A percentile compares a stretch with the other conserved stretches of the same genome.
These are phyloP conservation scores for Capsella rubella DNA, from an alignment of 441 rosid genomes.

Conservation along the genomic window DNA sequence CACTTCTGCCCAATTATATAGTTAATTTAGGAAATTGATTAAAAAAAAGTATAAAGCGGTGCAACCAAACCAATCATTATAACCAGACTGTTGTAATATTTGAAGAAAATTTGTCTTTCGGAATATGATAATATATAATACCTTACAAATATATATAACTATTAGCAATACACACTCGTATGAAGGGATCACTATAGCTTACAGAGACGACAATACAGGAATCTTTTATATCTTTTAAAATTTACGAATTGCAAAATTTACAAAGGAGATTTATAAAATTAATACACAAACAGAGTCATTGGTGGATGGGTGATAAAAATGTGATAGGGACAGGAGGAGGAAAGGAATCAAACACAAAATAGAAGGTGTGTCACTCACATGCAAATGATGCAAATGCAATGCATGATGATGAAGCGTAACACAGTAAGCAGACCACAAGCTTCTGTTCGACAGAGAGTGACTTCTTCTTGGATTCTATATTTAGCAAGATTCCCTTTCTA, in stretches of 20 bases:
- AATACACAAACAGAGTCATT: too few relatives aligned
- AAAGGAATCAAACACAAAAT: constrained; percentile 23
- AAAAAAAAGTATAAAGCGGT: constrained; percentile 29
- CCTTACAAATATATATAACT: background rate
- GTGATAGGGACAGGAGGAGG: constrained; percentile 19
- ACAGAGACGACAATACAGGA: background rate
- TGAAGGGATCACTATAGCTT: background rate
- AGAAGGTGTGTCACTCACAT: constrained; percentile 15
- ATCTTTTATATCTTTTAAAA: too few relatives aligned
- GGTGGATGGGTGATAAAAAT: background rate
- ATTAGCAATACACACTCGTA: background rate
- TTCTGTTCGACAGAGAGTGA: constrained; percentile 42
- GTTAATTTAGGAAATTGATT: background rate
- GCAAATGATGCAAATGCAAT: background rate
- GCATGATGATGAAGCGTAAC: constrained; percentile 8
- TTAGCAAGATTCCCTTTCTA: constrained; percentile 41
- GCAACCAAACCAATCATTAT: constrained; percentile 33
- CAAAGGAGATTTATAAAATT: background rate
- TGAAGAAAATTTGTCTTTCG: background rate
- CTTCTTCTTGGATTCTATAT: constrained; percentile 40
- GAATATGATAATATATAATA: too few relatives aligned
- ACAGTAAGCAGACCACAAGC: constrained; percentile 37
- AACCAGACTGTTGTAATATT: constrained; percentile 8
- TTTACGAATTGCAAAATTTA: too few relatives aligned
- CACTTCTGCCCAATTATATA: constrained; percentile 32